Conservation (phyloP, 148 eudicot genomes). For the Euryodendron excelsum region DNA sequence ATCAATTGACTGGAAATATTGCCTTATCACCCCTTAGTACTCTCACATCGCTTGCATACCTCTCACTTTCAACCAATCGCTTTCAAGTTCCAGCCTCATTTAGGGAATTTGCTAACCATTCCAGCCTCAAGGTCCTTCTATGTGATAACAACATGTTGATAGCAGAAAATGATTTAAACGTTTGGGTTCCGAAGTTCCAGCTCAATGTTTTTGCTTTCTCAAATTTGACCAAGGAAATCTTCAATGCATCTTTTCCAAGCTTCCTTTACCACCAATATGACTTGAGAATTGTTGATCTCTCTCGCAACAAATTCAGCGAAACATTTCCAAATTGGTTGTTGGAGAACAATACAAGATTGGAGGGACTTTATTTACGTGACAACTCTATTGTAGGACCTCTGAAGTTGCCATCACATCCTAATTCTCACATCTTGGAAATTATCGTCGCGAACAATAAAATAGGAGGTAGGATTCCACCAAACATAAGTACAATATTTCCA, state of each 20-base stretch:
- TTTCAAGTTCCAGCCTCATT: no score
- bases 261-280: background rate
- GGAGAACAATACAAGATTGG: conserved; percentile 2
- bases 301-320: background rate
- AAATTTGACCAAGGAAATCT: background rate
- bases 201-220: background rate
- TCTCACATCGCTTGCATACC: no score
- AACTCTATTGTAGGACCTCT: background rate
- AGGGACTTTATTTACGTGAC: background rate
- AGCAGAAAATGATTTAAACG: background rate
- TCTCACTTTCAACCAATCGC: no score
- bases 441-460: background rate
- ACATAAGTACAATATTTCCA: background rate
- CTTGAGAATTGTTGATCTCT: no score
- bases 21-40: no score
- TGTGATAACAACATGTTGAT: background rate
- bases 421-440: background rate
- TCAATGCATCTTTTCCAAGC: background rate
- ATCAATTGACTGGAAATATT: no score
- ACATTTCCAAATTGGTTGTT: background rate
- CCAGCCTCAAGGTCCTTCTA: no score
- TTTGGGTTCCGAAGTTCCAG: background rate
- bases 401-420: background rate
- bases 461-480: background rate
- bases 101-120: no score